These are phyloP conservation scores for Hypseocharis bilobata DNA, from an alignment of 441 rosid genomes.

Conservation along the genomic window DNA sequence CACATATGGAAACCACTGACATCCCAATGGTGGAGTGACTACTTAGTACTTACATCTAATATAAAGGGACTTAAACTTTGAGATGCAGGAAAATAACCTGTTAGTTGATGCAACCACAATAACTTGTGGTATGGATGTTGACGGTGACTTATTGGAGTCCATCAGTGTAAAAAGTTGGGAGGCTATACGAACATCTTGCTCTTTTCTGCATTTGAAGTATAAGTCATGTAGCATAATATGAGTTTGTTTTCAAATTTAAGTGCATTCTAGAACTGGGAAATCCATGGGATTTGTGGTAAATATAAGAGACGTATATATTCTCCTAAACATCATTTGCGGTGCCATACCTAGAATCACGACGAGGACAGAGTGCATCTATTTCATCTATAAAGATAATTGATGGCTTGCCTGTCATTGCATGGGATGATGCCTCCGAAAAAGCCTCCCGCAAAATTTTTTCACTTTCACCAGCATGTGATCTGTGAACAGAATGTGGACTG, in stretches of 20 bases:
- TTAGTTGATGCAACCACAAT: constrained; percentile 86
- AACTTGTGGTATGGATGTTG: constrained; percentile 40
- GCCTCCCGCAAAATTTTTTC: constrained; percentile 73
- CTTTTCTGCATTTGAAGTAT: constrained; percentile 47
- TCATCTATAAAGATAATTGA: constrained; percentile 87
- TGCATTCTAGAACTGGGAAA: background rate
- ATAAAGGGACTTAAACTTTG: background rate
- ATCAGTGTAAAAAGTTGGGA: constrained; percentile 66
- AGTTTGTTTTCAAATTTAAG: background rate
- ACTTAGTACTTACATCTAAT: background rate
- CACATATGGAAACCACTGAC: background rate
- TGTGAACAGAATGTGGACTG: constrained; percentile 76
- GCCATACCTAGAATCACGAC: constrained; percentile 57
- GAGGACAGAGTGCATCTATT: constrained; percentile 79
- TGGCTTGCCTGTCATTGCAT: constrained; percentile 52
- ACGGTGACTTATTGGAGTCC: constrained; percentile 57
- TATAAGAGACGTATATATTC: too few species aligned
- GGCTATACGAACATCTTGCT: constrained; percentile 70
- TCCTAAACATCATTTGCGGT: background rate
- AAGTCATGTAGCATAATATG: constrained; percentile 9
- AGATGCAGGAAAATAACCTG: constrained; percentile 38
- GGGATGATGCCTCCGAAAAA: constrained; percentile 62
- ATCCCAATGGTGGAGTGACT: background rate
- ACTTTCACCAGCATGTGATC: constrained; percentile 84
- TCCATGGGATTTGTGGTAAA: background rate